Evolutionary conservation across 2,329 filamentous ascomycete species (phyloP).

Genomic region (Parafenestella ontariensis): DNA sequence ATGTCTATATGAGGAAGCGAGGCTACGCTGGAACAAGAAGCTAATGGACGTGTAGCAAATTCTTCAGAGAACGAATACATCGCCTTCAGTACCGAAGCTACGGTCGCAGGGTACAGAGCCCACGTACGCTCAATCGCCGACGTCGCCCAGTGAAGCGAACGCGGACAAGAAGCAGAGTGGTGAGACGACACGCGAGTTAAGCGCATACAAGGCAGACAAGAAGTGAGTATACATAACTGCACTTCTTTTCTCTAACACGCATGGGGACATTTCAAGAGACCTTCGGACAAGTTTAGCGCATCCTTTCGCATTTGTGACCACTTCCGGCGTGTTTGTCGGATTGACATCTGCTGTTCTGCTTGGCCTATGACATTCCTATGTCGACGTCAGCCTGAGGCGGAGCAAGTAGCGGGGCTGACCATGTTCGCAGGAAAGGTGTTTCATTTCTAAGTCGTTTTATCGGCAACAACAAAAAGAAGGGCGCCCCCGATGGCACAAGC

Average conservation of each 20-base stretch:
- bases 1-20: constrained; percentile 41
- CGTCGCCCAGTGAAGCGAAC: constrained; percentile 59
- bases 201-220: constrained; percentile 40
- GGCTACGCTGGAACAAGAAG: constrained; percentile 3
- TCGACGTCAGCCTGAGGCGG: constrained; percentile 42
- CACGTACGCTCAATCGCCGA: constrained; percentile 35
- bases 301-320: background rate
- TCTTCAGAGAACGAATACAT: constrained; percentile 71
- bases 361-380: constrained; percentile 16
- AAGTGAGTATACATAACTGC: constrained; percentile 39
- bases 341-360: constrained; percentile 1
- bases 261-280: background rate
- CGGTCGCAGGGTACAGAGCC: constrained; percentile 56
- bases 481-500: constrained; percentile 54
- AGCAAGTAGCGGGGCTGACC: constrained; percentile 25
- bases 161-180: constrained; percentile 42
- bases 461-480: constrained; percentile 75
- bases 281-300: constrained; percentile 1
- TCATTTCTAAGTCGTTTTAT: constrained; percentile 92
- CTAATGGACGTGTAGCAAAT: constrained; percentile 55
- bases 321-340: constrained; percentile 2
- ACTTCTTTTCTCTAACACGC: constrained; percentile 2
- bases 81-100: constrained; percentile 64
- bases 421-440: constrained; percentile 72
- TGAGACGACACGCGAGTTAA: constrained; percentile 34